These are phyloP conservation scores for Penicillium griseofulvum DNA, from an alignment of 2,329 filamentous ascomycete genomes.

Conservation along the genomic window DNA sequence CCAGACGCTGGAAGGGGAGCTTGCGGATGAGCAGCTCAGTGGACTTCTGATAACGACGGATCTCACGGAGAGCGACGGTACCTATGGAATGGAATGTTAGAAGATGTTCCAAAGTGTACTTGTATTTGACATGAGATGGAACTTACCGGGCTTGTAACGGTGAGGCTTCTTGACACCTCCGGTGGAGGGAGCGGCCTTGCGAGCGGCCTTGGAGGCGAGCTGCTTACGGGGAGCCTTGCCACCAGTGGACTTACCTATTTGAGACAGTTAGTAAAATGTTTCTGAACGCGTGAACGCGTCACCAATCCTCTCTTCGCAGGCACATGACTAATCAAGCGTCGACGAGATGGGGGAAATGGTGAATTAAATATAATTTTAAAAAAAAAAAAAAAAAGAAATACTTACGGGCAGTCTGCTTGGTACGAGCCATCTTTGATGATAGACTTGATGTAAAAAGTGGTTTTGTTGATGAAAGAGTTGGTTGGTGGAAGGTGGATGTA, in stretches of 20 bases:
- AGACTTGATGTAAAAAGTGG: slow-evolving; percentile 32
- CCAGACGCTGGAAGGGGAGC: slow-evolving; percentile 95
- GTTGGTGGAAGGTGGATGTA: slow-evolving; percentile 31
- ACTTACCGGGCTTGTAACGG: slow-evolving; percentile 75
- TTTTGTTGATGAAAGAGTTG: slow-evolving; percentile 31
- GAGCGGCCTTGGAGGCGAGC: slow-evolving; percentile 97
- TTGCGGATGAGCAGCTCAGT: slow-evolving; percentile 96
- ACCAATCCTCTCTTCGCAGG: background rate
- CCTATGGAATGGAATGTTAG: slow-evolving; percentile 43
- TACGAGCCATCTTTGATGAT: slow-evolving; percentile 48
- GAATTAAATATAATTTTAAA: slow-evolving; percentile 13
- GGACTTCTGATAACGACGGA: slow-evolving; percentile 96
- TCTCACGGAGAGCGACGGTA: slow-evolving; percentile 97
- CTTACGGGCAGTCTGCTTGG: slow-evolving; percentile 55
- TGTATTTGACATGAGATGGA: background rate
- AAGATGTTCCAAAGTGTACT: background rate
- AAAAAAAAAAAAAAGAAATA: slow-evolving; percentile 28
- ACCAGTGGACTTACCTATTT: slow-evolving; percentile 69
- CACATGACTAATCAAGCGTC: background rate
- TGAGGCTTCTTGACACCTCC: slow-evolving; percentile 97
- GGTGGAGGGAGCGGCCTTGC: slow-evolving; percentile 96
- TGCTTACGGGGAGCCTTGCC: slow-evolving; percentile 82
- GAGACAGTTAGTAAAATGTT: slow-evolving; percentile 28
- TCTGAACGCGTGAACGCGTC: slow-evolving; percentile 18
- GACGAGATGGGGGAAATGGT: slow-evolving; percentile 13